Evolutionary conservation across 768 basidiomycete genomes (phyloP).

Genomic region (Holtermanniella nyarrowii): DNA sequence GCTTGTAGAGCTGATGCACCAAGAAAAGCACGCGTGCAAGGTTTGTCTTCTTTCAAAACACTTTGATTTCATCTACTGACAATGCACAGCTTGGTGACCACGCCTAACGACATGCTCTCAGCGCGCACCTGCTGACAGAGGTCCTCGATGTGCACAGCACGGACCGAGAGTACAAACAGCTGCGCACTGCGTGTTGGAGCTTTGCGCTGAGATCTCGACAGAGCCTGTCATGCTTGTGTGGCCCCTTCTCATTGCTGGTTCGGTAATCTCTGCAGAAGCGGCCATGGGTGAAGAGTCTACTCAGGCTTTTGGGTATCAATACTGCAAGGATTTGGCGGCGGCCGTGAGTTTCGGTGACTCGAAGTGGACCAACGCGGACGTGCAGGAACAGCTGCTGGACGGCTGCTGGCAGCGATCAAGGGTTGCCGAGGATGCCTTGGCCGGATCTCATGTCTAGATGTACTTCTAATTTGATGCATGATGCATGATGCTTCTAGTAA

Average conservation of each 20-base stretch:
- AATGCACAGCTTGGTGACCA: slow-evolving; percentile 18
- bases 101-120: slow-evolving; percentile 4
- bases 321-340: slow-evolving; percentile 19
- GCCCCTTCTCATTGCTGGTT: slow-evolving; percentile 21
- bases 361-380: neutral
- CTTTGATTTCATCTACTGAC: neutral
- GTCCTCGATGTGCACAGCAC: slow-evolving; percentile 18
- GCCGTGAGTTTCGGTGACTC: slow-evolving; percentile 9
- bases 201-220: slow-evolving; percentile 24
- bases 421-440: no score
- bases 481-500: no score
- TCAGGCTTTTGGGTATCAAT: slow-evolving; percentile 18
- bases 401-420: neutral
- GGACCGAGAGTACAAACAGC: slow-evolving; percentile 14
- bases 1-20: slow-evolving; percentile 20
- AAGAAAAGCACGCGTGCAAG: slow-evolving; percentile 16
- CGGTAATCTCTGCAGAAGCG: neutral
- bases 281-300: slow-evolving; percentile 11
- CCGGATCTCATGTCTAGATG: no score
- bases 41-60: slow-evolving; percentile 8
- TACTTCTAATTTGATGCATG: no score
- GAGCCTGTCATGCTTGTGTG: slow-evolving; percentile 30
- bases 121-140: slow-evolving; percentile 2
- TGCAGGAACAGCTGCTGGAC: neutral
- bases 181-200: slow-evolving; percentile 22